These are phyloP conservation scores for Elaeis oleifera DNA, from an alignment of 202 grass and related monocot species.

Conservation along the genomic window DNA sequence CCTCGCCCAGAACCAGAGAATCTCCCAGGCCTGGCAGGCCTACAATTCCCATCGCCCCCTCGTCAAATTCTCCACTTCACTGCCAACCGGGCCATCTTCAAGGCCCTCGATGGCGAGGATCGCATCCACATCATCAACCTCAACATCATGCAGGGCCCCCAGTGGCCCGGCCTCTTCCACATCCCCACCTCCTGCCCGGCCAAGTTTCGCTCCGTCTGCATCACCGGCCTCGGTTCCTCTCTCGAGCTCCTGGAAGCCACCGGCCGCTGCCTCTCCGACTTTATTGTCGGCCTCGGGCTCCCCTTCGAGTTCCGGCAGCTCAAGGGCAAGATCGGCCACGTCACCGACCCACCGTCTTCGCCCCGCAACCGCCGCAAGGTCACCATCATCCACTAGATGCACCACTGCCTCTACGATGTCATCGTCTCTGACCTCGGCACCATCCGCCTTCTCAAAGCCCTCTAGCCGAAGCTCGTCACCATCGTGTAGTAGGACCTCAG, in stretches of 20 bases:
- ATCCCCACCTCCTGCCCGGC: too few relatives aligned
- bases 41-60: constrained; percentile 74
- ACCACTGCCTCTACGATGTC: constrained; percentile 83
- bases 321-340: constrained; percentile 70
- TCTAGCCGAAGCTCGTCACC: constrained; percentile 68
- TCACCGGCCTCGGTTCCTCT: too few relatives aligned
- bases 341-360: constrained; percentile 38
- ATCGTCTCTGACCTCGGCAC: constrained; percentile 61
- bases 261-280: constrained; percentile 22
- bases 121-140: constrained; percentile 41
- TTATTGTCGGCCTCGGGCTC: constrained; percentile 42
- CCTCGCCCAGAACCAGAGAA: constrained; percentile 31
- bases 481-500: constrained; percentile 84
- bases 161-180: too few relatives aligned
- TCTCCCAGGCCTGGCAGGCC: constrained; percentile 48
- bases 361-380: constrained; percentile 31
- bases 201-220: too few relatives aligned
- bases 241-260: too few relatives aligned
- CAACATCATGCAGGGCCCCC: too few relatives aligned
- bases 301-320: constrained; percentile 67
- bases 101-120: constrained; percentile 52
- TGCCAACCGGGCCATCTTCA: constrained; percentile 81
- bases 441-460: constrained; percentile 37
- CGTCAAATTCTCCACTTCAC: constrained; percentile 97
- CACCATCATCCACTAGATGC: constrained; percentile 87